phyloP scores from a whole-genome alignment of 192 early-diverging fungal species.

The Umbelopsis sp. region DNA sequence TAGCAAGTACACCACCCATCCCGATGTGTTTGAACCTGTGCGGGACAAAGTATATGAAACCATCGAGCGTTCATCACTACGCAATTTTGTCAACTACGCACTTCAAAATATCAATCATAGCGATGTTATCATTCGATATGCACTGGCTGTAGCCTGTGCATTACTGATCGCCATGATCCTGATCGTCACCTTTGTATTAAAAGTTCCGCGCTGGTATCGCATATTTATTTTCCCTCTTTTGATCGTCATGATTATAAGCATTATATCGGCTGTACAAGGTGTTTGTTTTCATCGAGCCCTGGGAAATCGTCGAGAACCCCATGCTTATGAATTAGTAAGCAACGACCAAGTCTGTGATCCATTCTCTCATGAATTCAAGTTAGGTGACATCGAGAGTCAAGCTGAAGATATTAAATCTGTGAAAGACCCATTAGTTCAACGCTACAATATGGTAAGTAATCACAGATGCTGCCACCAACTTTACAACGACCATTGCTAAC shows the following conservation, averaged over 20 bases:
- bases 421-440: neutral
- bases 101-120: slow-evolving; percentile 14
- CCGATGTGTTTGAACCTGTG: slow-evolving; percentile 17
- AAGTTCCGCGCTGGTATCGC: slow-evolving; percentile 20
- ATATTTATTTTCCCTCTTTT: neutral
- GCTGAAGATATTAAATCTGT: neutral
- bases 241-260: neutral
- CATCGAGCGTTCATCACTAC: slow-evolving; percentile 16
- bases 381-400: neutral
- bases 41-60: slow-evolving; percentile 11
- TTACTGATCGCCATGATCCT: neutral
- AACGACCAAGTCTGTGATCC: neutral
- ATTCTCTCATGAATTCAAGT: neutral
- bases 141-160: neutral
- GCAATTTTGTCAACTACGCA: slow-evolving; percentile 14
- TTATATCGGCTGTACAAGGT: slow-evolving; percentile 5
- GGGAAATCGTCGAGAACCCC: neutral
- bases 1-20: slow-evolving; percentile 14
- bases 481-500: too few relatives aligned
- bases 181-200: slow-evolving; percentile 13
- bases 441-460: slow-evolving; percentile 10
- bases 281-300: slow-evolving; percentile 5
- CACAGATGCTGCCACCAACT: too few relatives aligned
- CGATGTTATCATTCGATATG: slow-evolving; percentile 1
- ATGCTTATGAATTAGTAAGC: neutral